These are phyloP conservation scores for Porpolomopsis calyptriformis DNA, from an alignment of 768 basidiomycete genomes.

Conservation along the genomic window DNA sequence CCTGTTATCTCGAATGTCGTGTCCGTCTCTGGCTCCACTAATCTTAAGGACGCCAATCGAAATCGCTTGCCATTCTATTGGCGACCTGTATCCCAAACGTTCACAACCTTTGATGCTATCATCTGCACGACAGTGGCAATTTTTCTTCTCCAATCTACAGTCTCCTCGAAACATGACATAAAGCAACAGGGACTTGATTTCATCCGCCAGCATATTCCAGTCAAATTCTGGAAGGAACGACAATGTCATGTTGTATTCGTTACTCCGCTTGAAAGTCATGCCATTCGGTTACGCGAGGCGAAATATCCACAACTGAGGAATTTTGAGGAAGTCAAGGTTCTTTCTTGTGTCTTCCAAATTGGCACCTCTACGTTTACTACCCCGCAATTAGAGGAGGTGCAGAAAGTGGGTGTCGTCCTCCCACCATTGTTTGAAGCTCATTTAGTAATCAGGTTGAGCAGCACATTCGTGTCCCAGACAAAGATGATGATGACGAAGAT, in stretches of 20 bases:
- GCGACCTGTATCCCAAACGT: background rate
- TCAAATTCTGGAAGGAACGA: background rate
- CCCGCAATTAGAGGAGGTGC: background rate
- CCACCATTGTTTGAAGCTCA: too few species aligned
- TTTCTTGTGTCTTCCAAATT: background rate
- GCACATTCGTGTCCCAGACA: too few species aligned
- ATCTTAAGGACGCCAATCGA: background rate
- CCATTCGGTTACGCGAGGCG: background rate
- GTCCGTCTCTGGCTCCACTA: background rate
- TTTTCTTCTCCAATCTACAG: background rate
- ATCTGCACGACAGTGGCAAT: background rate
- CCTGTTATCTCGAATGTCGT: background rate
- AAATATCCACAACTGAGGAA: background rate
- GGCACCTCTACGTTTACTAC: background rate
- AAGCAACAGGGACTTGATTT: background rate
- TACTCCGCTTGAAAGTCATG: background rate
- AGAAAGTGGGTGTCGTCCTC: background rate
- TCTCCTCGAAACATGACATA: background rate
- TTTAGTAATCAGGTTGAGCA: too few species aligned
- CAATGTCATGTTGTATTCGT: background rate
- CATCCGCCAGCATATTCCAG: background rate
- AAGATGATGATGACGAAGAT: too few species aligned
- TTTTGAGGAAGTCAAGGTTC: background rate
- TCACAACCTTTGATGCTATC: constrained; percentile 1
- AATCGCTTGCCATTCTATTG: background rate